phyloP scores from a whole-genome alignment of 2,329 filamentous ascomycete species.

The Fusarium duplospermum region DNA sequence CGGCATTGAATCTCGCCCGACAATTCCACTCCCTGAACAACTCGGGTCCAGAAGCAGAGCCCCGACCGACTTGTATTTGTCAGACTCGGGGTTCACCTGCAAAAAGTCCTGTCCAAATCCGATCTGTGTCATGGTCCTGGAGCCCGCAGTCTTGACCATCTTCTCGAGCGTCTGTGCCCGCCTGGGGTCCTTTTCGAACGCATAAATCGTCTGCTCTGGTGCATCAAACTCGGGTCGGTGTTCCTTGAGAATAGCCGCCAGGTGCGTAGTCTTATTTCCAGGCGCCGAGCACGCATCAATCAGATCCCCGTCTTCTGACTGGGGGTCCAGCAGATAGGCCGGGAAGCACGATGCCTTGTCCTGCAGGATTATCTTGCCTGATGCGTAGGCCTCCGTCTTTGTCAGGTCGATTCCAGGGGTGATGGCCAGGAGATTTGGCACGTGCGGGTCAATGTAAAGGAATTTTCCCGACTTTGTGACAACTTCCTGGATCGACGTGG shows the following conservation, averaged over 20 bases:
- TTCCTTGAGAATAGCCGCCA: conserved; percentile 77
- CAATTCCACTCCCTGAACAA: conserved; percentile 95
- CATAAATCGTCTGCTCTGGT: conserved; percentile 67
- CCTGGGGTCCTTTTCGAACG: conserved; percentile 80
- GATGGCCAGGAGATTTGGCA: conserved; percentile 86
- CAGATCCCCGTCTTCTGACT: conserved; percentile 75
- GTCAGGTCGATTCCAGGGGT: conserved; percentile 78
- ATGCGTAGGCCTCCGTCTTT: conserved; percentile 77
- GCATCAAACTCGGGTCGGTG: conserved; percentile 53
- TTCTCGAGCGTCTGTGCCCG: conserved; percentile 82
- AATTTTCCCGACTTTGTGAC: conserved; percentile 59
- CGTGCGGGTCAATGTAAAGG: conserved; percentile 80
- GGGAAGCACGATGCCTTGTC: conserved; percentile 98
- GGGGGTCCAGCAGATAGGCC: conserved; percentile 83
- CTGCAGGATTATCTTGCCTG: conserved; percentile 87
- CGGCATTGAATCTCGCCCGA: conserved; percentile 85
- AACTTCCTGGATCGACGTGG: conserved; percentile 67
- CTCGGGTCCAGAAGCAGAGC: conserved; percentile 91
- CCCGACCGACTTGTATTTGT: conserved; percentile 76
- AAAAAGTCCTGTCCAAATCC: conserved; percentile 85
- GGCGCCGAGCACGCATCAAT: conserved; percentile 96
- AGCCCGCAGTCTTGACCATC: conserved; percentile 85
- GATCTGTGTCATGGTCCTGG: conserved; percentile 73
- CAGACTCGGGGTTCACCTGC: conserved; percentile 73
- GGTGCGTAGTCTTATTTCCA: conserved; percentile 96